Percentiles rank a stretch among this genome's conserved stretches.
Evolutionary conservation across 345 rosid genomes (phyloP).

Genomic region (Garcia nutans): DNA sequence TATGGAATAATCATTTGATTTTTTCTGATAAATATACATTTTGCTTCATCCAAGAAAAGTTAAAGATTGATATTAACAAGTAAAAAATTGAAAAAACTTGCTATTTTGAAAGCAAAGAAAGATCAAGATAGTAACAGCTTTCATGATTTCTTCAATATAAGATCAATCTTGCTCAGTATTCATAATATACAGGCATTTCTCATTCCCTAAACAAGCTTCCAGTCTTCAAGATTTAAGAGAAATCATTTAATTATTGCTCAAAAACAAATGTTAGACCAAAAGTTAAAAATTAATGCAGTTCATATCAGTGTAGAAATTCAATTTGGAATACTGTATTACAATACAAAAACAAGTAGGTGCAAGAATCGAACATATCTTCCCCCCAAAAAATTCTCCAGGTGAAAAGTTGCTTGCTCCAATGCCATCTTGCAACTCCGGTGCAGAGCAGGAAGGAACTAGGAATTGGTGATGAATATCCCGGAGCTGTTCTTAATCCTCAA

Average conservation of each 20-base stretch:
- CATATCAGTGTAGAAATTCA: neutral
- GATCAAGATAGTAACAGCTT: too few species aligned
- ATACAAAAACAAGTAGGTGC: neutral
- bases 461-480: neutral
- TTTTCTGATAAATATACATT: too few species aligned
- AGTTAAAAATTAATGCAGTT: neutral
- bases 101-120: too few species aligned
- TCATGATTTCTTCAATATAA: too few species aligned
- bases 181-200: neutral
- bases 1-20: too few species aligned
- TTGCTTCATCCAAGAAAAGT: too few species aligned
- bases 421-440: neutral
- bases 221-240: neutral
- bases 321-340: slow-evolving; percentile 3
- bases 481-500: neutral
- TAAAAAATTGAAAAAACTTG: too few species aligned
- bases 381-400: neutral
- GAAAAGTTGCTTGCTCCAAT: neutral
- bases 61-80: too few species aligned
- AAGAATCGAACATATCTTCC: slow-evolving; percentile 8
- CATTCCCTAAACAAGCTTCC: neutral
- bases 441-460: neutral
- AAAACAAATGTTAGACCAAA: slow-evolving; percentile 4
- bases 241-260: neutral
- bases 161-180: too few species aligned